These are phyloP conservation scores for Helianthus tuberosus DNA, from an alignment of 129 eudicot species.

Conservation along the genomic window DNA sequence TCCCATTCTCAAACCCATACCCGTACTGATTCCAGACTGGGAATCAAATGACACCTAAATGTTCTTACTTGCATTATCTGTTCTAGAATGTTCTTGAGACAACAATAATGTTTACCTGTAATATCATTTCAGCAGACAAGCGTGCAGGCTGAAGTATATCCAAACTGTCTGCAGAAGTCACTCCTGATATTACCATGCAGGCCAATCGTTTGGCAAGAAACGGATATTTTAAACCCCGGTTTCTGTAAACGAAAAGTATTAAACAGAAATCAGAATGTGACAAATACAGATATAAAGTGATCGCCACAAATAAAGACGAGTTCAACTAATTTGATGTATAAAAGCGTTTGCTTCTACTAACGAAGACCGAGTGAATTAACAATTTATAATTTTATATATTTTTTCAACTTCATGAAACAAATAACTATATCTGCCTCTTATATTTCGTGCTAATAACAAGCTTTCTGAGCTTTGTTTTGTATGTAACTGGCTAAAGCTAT, in stretches of 20 bases:
- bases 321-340: background rate
- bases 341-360: background rate
- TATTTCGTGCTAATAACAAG: background rate
- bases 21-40: background rate
- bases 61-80: background rate
- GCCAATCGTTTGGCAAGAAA: constrained; percentile 86
- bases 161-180: constrained; percentile 48
- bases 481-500: constrained; percentile 3
- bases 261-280: constrained; percentile 14
- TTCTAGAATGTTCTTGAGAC: constrained; percentile 4
- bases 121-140: constrained; percentile 59
- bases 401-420: background rate
- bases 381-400: background rate
- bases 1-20: background rate
- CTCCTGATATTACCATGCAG: constrained; percentile 83
- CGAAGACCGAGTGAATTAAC: background rate
- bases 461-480: background rate
- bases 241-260: constrained; percentile 37
- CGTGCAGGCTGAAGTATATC: constrained; percentile 85
- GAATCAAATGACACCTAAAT: background rate
- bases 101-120: constrained; percentile 40
- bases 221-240: constrained; percentile 77
- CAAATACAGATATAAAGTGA: constrained; percentile 2
- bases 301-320: constrained; percentile 3
- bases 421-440: background rate